Percentiles rank a stretch among this genome's conserved stretches.
These are phyloP conservation scores for Sicyos baderoa DNA, from an alignment of 306 rosid species.

Conservation along the genomic window DNA sequence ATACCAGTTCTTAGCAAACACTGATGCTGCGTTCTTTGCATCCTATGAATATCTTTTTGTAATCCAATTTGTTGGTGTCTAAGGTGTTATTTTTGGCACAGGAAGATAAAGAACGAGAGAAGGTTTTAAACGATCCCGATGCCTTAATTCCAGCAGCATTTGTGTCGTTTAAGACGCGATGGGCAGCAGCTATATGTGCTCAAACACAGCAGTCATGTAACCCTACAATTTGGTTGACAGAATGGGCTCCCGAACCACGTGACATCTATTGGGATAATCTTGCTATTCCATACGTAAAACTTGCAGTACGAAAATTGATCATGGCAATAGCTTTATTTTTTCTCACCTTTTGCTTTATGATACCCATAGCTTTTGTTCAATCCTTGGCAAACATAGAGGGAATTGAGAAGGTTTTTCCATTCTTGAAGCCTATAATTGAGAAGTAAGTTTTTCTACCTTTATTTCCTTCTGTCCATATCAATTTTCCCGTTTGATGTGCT, in stretches of 20 bases:
- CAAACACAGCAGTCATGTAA: constrained; percentile 82
- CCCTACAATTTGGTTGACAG: constrained; percentile 83
- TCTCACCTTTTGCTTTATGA: constrained; percentile 73
- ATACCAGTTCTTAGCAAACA: constrained; percentile 1
- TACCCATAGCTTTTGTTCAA: constrained; percentile 86
- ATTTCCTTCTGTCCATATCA: not conserved
- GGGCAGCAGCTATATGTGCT: constrained; percentile 95
- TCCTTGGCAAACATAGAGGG: constrained; percentile 81
- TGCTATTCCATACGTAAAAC: constrained; percentile 73
- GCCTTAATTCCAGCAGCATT: constrained; percentile 84
- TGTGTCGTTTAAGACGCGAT: constrained; percentile 76
- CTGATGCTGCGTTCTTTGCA: constrained; percentile 5
- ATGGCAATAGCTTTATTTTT: constrained; percentile 42
- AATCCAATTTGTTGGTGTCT: constrained; percentile 3
- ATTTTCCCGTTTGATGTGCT: not conserved
- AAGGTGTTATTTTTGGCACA: constrained; percentile 34
- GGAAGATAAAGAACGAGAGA: constrained; percentile 73
- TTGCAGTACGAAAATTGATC: constrained; percentile 55
- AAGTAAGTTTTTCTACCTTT: constrained; percentile 42
- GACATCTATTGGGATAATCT: constrained; percentile 84
- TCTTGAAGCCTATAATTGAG: constrained; percentile 54
- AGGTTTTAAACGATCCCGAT: constrained; percentile 39
- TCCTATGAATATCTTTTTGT: constrained; percentile 8
- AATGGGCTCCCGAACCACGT: constrained; percentile 94
- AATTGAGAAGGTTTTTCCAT: constrained; percentile 65